Base-by-base conservation (phyloP, 2,329 filamentous ascomycete species). In the Periglandula ipomoeae region DNA sequence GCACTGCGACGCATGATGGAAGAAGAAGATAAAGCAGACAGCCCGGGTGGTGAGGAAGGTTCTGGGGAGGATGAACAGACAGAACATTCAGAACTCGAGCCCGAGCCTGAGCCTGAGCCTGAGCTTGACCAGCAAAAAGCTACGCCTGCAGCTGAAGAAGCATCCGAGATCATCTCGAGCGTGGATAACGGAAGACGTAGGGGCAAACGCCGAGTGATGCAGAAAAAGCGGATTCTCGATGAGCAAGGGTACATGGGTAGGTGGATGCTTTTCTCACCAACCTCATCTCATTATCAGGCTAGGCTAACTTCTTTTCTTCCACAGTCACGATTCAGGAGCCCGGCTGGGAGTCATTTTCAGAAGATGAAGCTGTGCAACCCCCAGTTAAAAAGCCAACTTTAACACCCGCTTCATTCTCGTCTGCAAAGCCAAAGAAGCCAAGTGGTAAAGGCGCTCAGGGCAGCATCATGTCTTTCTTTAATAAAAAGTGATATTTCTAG, bases 401-500 rank as follows among this genome's bases (percentile, higher is more conserved):
- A 46, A 56, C 68, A 51, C 54, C 68, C 47, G 70, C 70, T 1
- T 66, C 71, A 6, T 64, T 70, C 20, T 73, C 74, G 11, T 70
- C 75, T 50, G 69, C 61, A 41, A 80, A 76, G 56, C 64, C 72
- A 22, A 82, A 77, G 58, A 85, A 84, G 61, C 59, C 69, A 19
- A 68, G 68, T 1, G 69, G 71, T 1, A 87, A 88, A 61, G 66
- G 68, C 7, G 64, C 78, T 3, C 84, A 89, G 60, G 89, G 89
- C 3, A 95, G 75, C 62, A 95, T 95, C 61, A 95, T 90, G 84
- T 89, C 84, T 1, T 95, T 95, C 68, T 95, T 95, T 65, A 76
- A 78, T 38, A 95, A 94, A 72, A 93, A 89, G 60, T 86, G 56
- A 53, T 15, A 15, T 15, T 4, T 32, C 5, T n/a, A 30, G 4